phyloP scores from a whole-genome alignment of 1,284 basidiomycete genomes.

The Trametes polyzona region DNA sequence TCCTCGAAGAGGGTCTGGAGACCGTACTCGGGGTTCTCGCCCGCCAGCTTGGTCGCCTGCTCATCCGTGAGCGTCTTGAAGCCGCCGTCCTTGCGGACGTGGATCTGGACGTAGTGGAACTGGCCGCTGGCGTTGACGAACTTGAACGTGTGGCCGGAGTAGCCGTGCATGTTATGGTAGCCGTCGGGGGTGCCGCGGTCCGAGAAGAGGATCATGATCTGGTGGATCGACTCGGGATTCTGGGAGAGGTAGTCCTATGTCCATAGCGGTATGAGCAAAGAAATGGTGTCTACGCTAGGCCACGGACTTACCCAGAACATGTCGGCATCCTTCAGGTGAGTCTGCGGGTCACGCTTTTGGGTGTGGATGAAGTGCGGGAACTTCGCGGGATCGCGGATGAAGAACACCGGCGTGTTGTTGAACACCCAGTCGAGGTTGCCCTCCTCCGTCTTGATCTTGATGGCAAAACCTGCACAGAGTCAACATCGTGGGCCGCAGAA shows the following conservation, averaged over 20 bases:
- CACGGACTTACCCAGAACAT: constrained; percentile 69
- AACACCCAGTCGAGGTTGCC: constrained; percentile 93
- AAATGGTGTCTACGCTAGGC: too few species aligned
- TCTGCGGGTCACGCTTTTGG: constrained; percentile 91
- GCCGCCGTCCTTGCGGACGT: constrained; percentile 76
- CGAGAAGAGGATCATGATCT: constrained; percentile 87
- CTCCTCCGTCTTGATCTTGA: constrained; percentile 90
- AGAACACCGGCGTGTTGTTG: constrained; percentile 93
- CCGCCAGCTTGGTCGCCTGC: constrained; percentile 59
- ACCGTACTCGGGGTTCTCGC: constrained; percentile 83
- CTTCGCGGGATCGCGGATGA: constrained; percentile 83
- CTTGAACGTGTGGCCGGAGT: constrained; percentile 94
- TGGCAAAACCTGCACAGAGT: constrained; percentile 61
- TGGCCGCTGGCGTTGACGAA: constrained; percentile 82
- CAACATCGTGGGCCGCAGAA: not conserved
- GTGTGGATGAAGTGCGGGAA: constrained; percentile 96
- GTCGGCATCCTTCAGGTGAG: constrained; percentile 83
- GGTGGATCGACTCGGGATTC: constrained; percentile 92
- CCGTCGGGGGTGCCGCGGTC: constrained; percentile 92
- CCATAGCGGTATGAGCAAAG: not conserved
- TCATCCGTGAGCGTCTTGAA: constrained; percentile 77
- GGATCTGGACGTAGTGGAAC: constrained; percentile 86
- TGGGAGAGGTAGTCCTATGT: constrained; percentile 91
- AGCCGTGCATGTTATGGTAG: constrained; percentile 85
- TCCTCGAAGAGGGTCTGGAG: constrained; percentile 77